A percentile compares a stretch with the other conserved stretches of the same genome.
phyloP scores from a whole-genome alignment of 371 early-diverging fungal species.

The Quaeritorhiza haematococci region DNA sequence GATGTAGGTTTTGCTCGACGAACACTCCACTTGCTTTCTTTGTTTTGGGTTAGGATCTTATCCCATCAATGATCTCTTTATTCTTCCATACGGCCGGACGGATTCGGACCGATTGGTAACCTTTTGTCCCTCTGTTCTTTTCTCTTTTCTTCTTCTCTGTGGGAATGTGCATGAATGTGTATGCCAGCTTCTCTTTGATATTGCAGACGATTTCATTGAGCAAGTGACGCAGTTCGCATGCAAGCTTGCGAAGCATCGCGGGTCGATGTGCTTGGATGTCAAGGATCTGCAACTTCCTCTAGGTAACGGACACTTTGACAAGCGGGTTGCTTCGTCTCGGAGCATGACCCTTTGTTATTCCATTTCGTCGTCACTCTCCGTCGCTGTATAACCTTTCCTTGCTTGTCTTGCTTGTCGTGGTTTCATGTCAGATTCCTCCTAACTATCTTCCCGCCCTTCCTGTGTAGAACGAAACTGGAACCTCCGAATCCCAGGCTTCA shows the following conservation, averaged over 20 bases:
- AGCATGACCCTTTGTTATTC: background rate
- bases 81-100: background rate
- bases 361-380: background rate
- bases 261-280: slow-evolving; percentile 75
- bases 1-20: slow-evolving; percentile 62
- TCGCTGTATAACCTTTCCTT: background rate
- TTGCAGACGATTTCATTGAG: slow-evolving; percentile 91
- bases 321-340: background rate
- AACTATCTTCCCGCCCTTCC: background rate
- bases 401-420: background rate
- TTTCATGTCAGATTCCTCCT: background rate
- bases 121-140: background rate
- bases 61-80: no score
- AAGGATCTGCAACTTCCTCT: slow-evolving; percentile 88
- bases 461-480: slow-evolving; percentile 84
- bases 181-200: slow-evolving; percentile 68
- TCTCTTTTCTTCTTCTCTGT: background rate
- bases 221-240: slow-evolving; percentile 80
- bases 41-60: no score
- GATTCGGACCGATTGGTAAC: background rate
- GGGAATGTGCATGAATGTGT: background rate
- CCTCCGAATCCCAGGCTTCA: slow-evolving; percentile 87
- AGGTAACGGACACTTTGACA: slow-evolving; percentile 44
- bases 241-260: slow-evolving; percentile 85
- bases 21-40: no score